A percentile compares a stretch with the other conserved stretches of the same genome.
These are phyloP conservation scores for Stenocarpella maydis DNA, from an alignment of 2,329 filamentous ascomycete genomes.

Conservation along the genomic window DNA sequence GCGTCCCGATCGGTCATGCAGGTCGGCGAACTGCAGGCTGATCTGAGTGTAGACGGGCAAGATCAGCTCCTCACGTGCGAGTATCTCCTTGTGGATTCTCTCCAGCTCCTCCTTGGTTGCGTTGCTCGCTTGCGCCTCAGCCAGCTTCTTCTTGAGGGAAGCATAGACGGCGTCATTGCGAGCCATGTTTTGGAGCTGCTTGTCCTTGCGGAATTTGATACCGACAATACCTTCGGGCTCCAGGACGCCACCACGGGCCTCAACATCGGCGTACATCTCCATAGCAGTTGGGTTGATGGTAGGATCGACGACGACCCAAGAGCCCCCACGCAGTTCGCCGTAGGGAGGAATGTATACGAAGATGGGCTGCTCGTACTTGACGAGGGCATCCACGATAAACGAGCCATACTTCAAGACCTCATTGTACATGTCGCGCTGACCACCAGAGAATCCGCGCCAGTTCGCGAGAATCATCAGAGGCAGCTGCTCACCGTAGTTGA, in stretches of 20 bases:
- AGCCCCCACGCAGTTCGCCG: conserved; percentile 97
- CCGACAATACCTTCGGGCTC: conserved; percentile 98
- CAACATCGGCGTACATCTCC: conserved; percentile 99
- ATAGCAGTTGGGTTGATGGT: conserved; percentile 96
- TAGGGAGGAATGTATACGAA: conserved; percentile 99
- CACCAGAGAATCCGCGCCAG: conserved; percentile 99
- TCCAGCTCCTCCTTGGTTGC: conserved; percentile 78
- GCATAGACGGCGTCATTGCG: conserved; percentile 87
- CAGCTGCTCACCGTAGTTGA: conserved; percentile 98
- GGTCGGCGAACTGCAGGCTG: conserved; percentile 94
- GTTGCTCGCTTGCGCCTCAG: conserved; percentile 60
- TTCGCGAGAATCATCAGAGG: conserved; percentile 99
- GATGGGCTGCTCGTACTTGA: conserved; percentile 98
- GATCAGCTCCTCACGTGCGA: conserved; percentile 83
- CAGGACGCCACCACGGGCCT: conserved; percentile 94
- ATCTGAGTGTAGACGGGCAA: conserved; percentile 95
- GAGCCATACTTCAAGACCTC: conserved; percentile 99
- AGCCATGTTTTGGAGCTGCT: conserved; percentile 97
- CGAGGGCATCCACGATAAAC: conserved; percentile 97
- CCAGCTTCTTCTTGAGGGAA: conserved; percentile 81
- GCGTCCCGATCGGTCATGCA: conserved; percentile 94
- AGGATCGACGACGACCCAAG: conserved; percentile 98
- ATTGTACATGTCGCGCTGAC: conserved; percentile 99
- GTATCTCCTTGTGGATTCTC: conserved; percentile 84
- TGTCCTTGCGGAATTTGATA: conserved; percentile 98